Percentiles rank a stretch among this genome's conserved stretches.
Conservation (phyloP, 176 grass and related monocot genomes). For the Cenchrus americanus region DNA sequence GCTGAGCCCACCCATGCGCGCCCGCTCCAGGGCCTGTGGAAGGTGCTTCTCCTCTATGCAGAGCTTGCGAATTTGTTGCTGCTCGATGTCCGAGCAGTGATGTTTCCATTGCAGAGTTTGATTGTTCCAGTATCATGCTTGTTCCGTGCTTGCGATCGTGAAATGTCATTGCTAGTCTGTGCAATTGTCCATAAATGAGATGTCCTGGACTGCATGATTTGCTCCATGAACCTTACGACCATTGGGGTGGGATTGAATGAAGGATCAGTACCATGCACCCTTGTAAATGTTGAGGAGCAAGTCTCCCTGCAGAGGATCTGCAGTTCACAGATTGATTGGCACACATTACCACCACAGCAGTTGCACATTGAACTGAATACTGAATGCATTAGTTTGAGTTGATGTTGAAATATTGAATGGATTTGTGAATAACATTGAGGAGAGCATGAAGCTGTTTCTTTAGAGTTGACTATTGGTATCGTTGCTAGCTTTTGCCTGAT, state of each 20-base stretch:
- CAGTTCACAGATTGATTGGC: background rate
- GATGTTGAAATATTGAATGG: background rate
- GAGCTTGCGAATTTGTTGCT: constrained; percentile 16
- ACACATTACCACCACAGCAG: background rate
- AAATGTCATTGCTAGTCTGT: background rate
- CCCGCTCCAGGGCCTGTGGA: constrained; percentile 72
- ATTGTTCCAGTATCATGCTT: background rate
- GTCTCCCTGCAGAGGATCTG: background rate
- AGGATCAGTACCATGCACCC: background rate
- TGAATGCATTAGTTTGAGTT: background rate
- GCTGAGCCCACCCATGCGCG: constrained; percentile 46
- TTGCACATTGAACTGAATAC: constrained; percentile 15
- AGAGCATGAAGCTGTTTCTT: constrained; percentile 11
- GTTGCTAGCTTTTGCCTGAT: background rate
- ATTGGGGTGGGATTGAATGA: background rate
- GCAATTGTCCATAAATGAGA: background rate
- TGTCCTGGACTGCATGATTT: background rate
- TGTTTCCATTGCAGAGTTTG: constrained; percentile 23
- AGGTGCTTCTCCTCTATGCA: constrained; percentile 56
- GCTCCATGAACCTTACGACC: background rate
- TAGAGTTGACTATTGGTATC: background rate
- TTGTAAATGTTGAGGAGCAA: background rate
- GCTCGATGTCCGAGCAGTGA: background rate
- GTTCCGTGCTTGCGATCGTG: background rate
- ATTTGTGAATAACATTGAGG: background rate